Evolutionary conservation across 192 early-diverging fungal genomes (phyloP), one percentile per base, ranked within the genome.

Genomic region (Irineochytrium annulatum): DNA sequence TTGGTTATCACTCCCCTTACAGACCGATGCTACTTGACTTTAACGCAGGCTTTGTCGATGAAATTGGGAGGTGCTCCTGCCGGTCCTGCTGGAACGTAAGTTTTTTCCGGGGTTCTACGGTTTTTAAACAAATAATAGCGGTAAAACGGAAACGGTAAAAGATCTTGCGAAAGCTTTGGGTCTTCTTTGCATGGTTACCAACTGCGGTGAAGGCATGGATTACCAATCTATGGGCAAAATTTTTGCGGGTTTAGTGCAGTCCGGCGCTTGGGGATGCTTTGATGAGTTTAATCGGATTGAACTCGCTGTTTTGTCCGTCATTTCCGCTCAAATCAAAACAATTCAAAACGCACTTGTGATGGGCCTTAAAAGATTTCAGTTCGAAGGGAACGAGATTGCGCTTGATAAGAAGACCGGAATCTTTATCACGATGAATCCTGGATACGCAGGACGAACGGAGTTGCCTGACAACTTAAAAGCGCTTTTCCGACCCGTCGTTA

Each of bases 241-340:
- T 30, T 82, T 84, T 71, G 75, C 82, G 19, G 82, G 82, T 28
- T 68, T 84, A 28, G 82, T 80, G 14, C 82, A 84, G 60, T 76
- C 77, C 16, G 82, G 82, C 20, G 82, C 82, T 2, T 84, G 82
- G 82, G 77, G 82, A 17, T 82, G 80, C 51, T 84, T 84, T 68
- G 82, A 84, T 57, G 82, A 84, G 66, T 84, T 84, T 57, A 84
- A 84, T 44, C 69, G 82, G 28, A 84, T 84, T 49, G 79, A 82
- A 52, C 57, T 84, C 6, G 82, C 77, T 5, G 82, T 84, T 24
- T 62, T 84, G 1, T 84, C 82, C 17, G 82, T 84, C 37, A 84
- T 84, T 52, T 77, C 82, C 27, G 77, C 77, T 3, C 82, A 84
- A 59, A 77, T 84, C 55, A 77, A 78, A 62, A 81, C 82, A 1